These are phyloP conservation scores for Tricholomella constricta DNA, from an alignment of 768 basidiomycete species.

Conservation along the genomic window DNA sequence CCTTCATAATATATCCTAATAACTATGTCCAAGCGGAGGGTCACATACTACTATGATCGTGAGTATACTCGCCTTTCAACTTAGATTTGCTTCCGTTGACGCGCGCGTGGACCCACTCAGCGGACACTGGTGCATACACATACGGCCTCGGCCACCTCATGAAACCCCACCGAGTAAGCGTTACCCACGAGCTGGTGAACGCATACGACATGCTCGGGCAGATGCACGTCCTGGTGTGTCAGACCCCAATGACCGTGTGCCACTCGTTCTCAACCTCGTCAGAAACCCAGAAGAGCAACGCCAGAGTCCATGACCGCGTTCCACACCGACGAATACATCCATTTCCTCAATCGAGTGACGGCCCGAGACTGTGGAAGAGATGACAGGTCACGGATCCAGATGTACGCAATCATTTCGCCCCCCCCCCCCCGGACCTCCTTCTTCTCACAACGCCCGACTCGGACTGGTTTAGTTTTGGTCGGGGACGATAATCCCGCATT, in stretches of 20 bases:
- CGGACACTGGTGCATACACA: slow-evolving; percentile 70
- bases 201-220: slow-evolving; percentile 93
- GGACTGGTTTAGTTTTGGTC: slow-evolving; percentile 57
- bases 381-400: slow-evolving; percentile 82
- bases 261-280: slow-evolving; percentile 5
- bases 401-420: slow-evolving; percentile 52
- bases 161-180: slow-evolving; percentile 94
- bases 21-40: slow-evolving; percentile 69
- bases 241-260: background rate
- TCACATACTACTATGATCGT: slow-evolving; percentile 84
- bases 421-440: background rate
- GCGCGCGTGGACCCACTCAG: slow-evolving; percentile 41
- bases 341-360: slow-evolving; percentile 85
- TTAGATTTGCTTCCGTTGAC: slow-evolving; percentile 4
- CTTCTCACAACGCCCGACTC: slow-evolving; percentile 22
- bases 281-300: slow-evolving; percentile 73
- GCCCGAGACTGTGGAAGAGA: slow-evolving; percentile 88
- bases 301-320: slow-evolving; percentile 87
- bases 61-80: slow-evolving; percentile 18
- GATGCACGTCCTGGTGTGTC: slow-evolving; percentile 87
- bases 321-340: slow-evolving; percentile 98
- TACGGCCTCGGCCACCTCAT: slow-evolving; percentile 91
- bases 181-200: slow-evolving; percentile 89
- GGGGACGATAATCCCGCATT: slow-evolving; percentile 97
- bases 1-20: slow-evolving; percentile 1